Evolutionary conservation across 352 stramenopile species (phyloP), one percentile per base, ranked within the genome.

Genomic region (Chrysophaeum taylorii): DNA sequence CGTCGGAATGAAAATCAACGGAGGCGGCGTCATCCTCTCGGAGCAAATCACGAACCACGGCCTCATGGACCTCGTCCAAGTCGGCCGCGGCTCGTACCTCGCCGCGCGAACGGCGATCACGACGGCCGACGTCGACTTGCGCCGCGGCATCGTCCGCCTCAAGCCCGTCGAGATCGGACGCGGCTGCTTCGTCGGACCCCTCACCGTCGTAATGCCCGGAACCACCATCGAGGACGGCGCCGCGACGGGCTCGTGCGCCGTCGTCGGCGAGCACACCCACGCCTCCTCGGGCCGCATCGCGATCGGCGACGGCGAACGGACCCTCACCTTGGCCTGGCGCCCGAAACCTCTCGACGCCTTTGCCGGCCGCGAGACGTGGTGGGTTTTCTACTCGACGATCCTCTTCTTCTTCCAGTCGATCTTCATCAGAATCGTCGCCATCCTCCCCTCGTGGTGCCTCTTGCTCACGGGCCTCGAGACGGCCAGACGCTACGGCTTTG

Each of bases 161-260:
- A 36, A 45, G 14, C 12, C 14, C 57, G 57, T 66, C 36, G 4
- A 5, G 1, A 45, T 66, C 31, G 57, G 57, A 15, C 14, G 27
- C 31, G 57, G 57, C 57, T 15, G 16, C 57, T 66, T 66, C 35
- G 57, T 66, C 35, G 57, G 57, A 1, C 57, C 57, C 2, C 9
- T 33, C 2, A n/a, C 57, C 4, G 21, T 66, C 12, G 12, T 66
- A 2, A 5, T 45, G 33, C 57, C 57, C 33, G 57, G 57, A 23
- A 14, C 33, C 57, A 9, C 31, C 12, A 4, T 66, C 7, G 36
- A 42, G 33, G 50, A 7, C 50, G 50, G 50, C 50, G 57, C 12
- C 31, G 57, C 33, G 33, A 45, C 35, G 33, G 57, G 57, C 2
- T 23, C 57, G 33, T 16, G 2, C 2, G 36, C 33, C 31, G n/a